Evolutionary conservation across 1,284 basidiomycete genomes (phyloP).

Genomic region (Sporisorium sorghi): DNA sequence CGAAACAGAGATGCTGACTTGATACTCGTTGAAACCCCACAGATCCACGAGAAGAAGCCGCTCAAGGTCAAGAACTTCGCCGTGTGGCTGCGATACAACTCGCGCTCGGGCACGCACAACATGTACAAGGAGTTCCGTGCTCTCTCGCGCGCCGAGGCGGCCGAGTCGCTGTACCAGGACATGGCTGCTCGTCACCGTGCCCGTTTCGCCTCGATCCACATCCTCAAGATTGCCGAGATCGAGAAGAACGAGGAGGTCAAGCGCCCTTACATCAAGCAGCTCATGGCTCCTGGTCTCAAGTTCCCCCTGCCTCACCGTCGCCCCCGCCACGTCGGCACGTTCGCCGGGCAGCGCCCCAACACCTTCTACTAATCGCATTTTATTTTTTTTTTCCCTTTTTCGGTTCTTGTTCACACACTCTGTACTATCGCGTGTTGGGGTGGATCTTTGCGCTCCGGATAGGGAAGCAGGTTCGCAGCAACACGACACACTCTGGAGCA

Average conservation of each 20-base stretch:
- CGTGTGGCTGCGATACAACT: slow-evolving; percentile 96
- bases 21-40: neutral
- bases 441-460: no score
- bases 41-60: slow-evolving; percentile 86
- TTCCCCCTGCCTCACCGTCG: slow-evolving; percentile 97
- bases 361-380: slow-evolving; percentile 71
- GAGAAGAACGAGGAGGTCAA: slow-evolving; percentile 92
- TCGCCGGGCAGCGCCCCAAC: slow-evolving; percentile 70
- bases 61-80: slow-evolving; percentile 99
- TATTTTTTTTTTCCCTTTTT: no score
- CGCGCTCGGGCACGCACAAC: slow-evolving; percentile 70
- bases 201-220: slow-evolving; percentile 98
- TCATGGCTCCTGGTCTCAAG: slow-evolving; percentile 87
- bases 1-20: slow-evolving; percentile 17
- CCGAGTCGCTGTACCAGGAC: slow-evolving; percentile 98
- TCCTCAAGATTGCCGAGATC: slow-evolving; percentile 91
- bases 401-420: neutral
- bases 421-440: slow-evolving; percentile 1
- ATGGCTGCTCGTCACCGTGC: slow-evolving; percentile 99
- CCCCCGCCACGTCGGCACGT: slow-evolving; percentile 69
- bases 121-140: slow-evolving; percentile 94
- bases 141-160: slow-evolving; percentile 91
- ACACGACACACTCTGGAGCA: slow-evolving; percentile 3
- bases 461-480: no score
- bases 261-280: slow-evolving; percentile 90